A percentile compares a stretch with the other conserved stretches of the same genome.
phyloP scores from a whole-genome alignment of 1,284 basidiomycete species.

The Cystobasidium slooffiae region DNA sequence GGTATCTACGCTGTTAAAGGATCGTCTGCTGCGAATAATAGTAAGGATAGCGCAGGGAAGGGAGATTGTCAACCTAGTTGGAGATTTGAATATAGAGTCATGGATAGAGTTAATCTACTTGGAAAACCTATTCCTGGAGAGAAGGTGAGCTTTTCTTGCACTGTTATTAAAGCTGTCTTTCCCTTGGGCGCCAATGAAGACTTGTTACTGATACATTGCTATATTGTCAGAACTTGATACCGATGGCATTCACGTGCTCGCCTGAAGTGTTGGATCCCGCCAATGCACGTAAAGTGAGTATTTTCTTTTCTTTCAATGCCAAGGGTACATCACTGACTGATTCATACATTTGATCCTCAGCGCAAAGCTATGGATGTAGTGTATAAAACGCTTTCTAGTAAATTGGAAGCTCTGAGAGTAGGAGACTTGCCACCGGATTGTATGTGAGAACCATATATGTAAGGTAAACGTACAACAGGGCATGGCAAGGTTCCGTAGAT shows the following conservation, averaged over 20 bases:
- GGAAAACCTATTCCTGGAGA: slow-evolving; percentile 31
- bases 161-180: background rate
- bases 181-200: background rate
- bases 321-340: background rate
- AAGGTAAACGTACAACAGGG: background rate
- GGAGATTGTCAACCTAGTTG: background rate
- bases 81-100: slow-evolving; percentile 28
- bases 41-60: background rate
- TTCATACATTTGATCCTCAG: background rate
- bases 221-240: slow-evolving; percentile 24
- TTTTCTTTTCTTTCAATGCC: background rate
- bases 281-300: slow-evolving; percentile 16
- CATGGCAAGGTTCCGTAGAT: too few relatives aligned
- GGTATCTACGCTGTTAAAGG: slow-evolving; percentile 33
- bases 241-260: slow-evolving; percentile 24
- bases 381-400: slow-evolving; percentile 23
- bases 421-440: slow-evolving; percentile 24
- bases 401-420: slow-evolving; percentile 27
- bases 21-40: slow-evolving; percentile 3
- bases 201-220: background rate
- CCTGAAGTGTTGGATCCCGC: slow-evolving; percentile 20
- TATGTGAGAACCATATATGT: background rate
- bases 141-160: slow-evolving; percentile 22
- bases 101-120: slow-evolving; percentile 27
- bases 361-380: slow-evolving; percentile 26